Conservation (phyloP, 345 rosid genomes). For the Arabidopsis arenosa region DNA sequence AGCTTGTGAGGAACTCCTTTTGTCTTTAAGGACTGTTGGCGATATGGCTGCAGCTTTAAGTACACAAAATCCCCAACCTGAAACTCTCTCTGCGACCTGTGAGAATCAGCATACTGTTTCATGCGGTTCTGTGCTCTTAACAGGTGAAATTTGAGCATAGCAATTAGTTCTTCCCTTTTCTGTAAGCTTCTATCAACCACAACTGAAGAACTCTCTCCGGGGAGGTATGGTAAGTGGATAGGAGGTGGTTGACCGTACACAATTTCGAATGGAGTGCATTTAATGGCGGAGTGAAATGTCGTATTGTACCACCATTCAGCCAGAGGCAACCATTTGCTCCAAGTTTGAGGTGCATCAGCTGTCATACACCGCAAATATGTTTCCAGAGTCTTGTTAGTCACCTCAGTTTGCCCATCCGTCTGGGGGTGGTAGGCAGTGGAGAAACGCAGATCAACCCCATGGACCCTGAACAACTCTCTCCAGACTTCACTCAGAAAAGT, state of each 20-base stretch:
- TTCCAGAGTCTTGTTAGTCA: neutral
- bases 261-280: neutral
- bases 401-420: neutral
- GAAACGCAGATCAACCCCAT: neutral
- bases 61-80: neutral
- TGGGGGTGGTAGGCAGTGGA: neutral
- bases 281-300: neutral
- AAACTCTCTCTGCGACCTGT: neutral
- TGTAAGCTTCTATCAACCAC: neutral
- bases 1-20: neutral
- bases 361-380: neutral
- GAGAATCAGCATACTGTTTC: neutral
- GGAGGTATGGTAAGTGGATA: neutral
- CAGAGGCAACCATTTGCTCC: neutral
- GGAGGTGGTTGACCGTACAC: neutral
- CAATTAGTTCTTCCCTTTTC: neutral
- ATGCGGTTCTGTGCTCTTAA: neutral
- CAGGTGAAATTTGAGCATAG: neutral
- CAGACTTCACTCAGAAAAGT: neutral
- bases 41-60: neutral
- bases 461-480: neutral
- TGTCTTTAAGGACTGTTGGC: neutral
- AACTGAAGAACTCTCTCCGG: neutral
- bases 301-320: conserved; percentile 3
- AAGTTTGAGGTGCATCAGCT: neutral